These are phyloP conservation scores for Luffa acutangula DNA, from an alignment of 306 rosid genomes.

Conservation along the genomic window DNA sequence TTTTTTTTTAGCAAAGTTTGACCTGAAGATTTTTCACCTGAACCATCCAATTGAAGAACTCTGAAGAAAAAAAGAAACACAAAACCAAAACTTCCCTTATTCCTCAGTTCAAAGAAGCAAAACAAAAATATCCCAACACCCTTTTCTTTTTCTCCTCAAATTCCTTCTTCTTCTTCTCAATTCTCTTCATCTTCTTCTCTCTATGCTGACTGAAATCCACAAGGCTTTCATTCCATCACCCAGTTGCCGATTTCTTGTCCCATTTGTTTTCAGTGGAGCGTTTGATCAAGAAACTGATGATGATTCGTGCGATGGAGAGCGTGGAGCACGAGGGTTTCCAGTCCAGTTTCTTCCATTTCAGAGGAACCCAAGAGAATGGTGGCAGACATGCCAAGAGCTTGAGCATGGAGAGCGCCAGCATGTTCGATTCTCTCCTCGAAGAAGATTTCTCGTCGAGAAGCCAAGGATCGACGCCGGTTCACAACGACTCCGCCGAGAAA, in stretches of 20 bases:
- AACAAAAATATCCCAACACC: neutral
- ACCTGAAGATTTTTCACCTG: constrained; percentile 28
- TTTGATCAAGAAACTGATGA: constrained; percentile 15
- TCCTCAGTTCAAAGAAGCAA: neutral
- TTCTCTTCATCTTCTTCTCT: neutral
- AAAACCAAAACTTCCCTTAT: neutral
- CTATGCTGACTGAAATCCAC: neutral
- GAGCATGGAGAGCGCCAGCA: constrained; percentile 43
- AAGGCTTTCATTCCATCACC: neutral
- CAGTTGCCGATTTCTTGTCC: constrained; percentile 7
- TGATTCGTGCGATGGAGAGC: constrained; percentile 25
- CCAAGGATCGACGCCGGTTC: constrained; percentile 26
- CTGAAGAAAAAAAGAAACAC: neutral
- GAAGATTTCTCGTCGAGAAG: constrained; percentile 23
- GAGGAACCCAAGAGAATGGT: constrained; percentile 15
- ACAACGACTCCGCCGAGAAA: constrained; percentile 11
- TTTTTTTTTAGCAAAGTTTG: constrained; percentile 36
- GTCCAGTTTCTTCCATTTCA: constrained; percentile 22
- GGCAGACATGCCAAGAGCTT: constrained; percentile 64
- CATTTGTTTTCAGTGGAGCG: constrained; percentile 5
- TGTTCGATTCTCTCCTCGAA: constrained; percentile 23
- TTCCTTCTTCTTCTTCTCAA: neutral
- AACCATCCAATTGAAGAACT: constrained; percentile 37
- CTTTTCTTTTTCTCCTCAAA: constrained; percentile 7
- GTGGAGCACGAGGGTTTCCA: constrained; percentile 17